Percentiles rank a stretch among this genome's conserved stretches.
Conservation (phyloP, 192 early-diverging fungal genomes). For the Backusella macrospora region DNA sequence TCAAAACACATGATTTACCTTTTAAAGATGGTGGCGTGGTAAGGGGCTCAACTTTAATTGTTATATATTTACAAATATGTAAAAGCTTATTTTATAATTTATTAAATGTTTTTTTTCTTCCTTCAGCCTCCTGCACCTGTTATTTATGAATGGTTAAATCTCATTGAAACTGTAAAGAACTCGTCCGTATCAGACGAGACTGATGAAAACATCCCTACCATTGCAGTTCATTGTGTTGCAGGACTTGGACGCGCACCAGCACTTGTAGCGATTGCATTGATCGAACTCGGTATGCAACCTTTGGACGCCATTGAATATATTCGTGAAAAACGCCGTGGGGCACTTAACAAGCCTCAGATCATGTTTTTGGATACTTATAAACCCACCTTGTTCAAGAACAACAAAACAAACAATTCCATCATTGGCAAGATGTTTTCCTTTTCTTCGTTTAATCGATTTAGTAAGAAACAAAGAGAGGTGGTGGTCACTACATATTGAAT, state of each 20-base stretch:
- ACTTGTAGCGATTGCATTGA: conserved; percentile 79
- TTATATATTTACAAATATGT: background rate
- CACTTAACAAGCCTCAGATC: conserved; percentile 81
- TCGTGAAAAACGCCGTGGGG: conserved; percentile 74
- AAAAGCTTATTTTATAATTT: background rate
- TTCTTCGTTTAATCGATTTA: background rate
- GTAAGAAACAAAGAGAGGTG: background rate
- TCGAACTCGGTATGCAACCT: conserved; percentile 77
- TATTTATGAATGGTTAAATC: conserved; percentile 61
- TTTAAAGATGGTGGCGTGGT: conserved; percentile 89
- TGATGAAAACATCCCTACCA: conserved; percentile 50
- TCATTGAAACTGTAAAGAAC: conserved; percentile 53
- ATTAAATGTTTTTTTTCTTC: background rate
- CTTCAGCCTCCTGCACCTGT: conserved; percentile 47
- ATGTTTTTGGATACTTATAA: conserved; percentile 51
- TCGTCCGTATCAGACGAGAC: background rate
- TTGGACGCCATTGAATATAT: conserved; percentile 77
- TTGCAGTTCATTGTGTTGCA: conserved; percentile 94
- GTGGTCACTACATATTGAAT: background rate
- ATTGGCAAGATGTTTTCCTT: conserved; percentile 1
- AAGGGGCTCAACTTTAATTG: conserved; percentile 21
- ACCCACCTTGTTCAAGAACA: conserved; percentile 22
- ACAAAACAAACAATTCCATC: background rate
- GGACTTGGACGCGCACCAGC: conserved; percentile 94
- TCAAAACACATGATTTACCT: conserved; percentile 83